These are phyloP conservation scores for Ceratocystis cubensis DNA, from an alignment of 2,329 filamentous ascomycete species.

Conservation along the genomic window DNA sequence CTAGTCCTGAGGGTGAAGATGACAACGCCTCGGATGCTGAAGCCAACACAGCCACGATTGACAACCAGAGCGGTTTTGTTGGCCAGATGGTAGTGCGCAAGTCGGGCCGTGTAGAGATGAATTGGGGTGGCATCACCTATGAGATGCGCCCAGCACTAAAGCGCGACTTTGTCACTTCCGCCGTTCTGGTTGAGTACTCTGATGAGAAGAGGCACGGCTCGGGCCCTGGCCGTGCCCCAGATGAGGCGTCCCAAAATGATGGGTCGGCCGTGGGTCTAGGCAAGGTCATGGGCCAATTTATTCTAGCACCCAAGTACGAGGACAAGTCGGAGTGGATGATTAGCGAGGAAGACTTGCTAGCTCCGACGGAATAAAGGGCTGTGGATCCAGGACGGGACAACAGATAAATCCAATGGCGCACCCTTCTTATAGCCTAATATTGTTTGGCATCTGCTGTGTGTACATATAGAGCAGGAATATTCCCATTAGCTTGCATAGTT, in stretches of 20 bases:
- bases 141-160: constrained; percentile 40
- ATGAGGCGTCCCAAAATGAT: constrained; percentile 34
- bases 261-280: constrained; percentile 41
- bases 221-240: constrained; percentile 20
- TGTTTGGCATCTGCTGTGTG: constrained; percentile 6
- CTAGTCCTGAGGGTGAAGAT: constrained; percentile 27
- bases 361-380: constrained; percentile 1
- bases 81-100: constrained; percentile 48
- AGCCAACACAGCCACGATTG: constrained; percentile 29
- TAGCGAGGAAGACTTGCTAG: constrained; percentile 28
- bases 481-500: constrained; percentile 9
- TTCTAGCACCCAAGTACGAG: constrained; percentile 45
- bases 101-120: constrained; percentile 49
- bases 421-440: not conserved
- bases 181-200: constrained; percentile 46
- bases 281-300: constrained; percentile 49
- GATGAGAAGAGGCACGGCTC: constrained; percentile 36
- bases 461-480: constrained; percentile 4
- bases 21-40: constrained; percentile 24
- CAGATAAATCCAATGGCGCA: not conserved
- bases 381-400: not conserved
- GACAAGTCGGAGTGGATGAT: constrained; percentile 46
- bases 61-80: constrained; percentile 44
- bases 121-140: constrained; percentile 48
- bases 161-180: constrained; percentile 45